Evolutionary conservation across 2,329 filamentous ascomycete species (phyloP), one percentile per base, ranked within the genome.

Genomic region (Triangularia setosa): DNA sequence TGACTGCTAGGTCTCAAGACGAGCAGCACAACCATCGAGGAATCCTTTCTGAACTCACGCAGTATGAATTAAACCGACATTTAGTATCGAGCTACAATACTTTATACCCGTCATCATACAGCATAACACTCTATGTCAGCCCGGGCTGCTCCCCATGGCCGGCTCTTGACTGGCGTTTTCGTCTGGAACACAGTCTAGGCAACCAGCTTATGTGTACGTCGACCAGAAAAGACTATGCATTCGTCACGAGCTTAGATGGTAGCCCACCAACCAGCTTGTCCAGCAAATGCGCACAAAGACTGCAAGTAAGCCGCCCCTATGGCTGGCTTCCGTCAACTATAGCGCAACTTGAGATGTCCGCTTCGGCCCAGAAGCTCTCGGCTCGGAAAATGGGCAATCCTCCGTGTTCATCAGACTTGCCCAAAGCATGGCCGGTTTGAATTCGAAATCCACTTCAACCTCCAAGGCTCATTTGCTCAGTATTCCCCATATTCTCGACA

Each of bases 221-320:
- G 40, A 60, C 40, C 24, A 60, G 40, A 60, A 44, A 53, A 60
- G 40, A 52, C 48, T 44, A 60, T 60, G 58, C 40, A 44, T 53
- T 14, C 12, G 24, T 40, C 27, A 28, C 40, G 40, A 33, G 23
- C 30, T 53, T 25, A 27, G 48, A 40, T 48, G 35, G 25, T 35
- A 48, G 24, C 25, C 33, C 35, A 53, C 58, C 35, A 60, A 60
- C 40, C 40, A 60, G 27, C 9, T 58, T 11, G 16, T 28, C 33
- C 40, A 54, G 40, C 21, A 30, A 53, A 28, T 40, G 40, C 35
- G 18, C 25, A 33, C 14, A 57, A 21, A 44, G 30, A 25, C 53
- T 63, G 55, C 55, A 58, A 21, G 48, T 58, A 58, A 63, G 61
- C 54, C 48, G 61, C 61, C 24, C 44, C 24, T 27, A 27, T 25